Percentiles rank a stretch among this genome's conserved stretches.
Evolutionary conservation across 352 stramenopile genomes (phyloP).

Genomic region (Globisporangium radiosum): DNA sequence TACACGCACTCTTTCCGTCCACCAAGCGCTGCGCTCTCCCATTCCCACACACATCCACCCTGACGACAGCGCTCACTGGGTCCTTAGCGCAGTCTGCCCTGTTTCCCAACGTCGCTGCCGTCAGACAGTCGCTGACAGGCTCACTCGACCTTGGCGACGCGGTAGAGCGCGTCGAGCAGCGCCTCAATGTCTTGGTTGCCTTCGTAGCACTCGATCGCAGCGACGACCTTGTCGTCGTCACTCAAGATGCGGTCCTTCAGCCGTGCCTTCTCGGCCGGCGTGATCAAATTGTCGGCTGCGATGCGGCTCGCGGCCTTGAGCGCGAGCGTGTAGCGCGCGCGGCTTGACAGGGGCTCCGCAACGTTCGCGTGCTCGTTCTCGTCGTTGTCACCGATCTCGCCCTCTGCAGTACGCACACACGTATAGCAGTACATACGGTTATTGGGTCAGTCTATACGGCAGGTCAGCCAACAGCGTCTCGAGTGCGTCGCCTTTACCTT

Average conservation of each 20-base stretch:
- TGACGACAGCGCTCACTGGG: too few relatives aligned
- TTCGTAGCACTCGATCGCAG: conserved; percentile 78
- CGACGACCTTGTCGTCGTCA: conserved; percentile 70
- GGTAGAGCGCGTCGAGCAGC: conserved; percentile 80
- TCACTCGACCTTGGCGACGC: conserved; percentile 52
- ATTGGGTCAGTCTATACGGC: neutral
- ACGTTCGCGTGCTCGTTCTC: conserved; percentile 19
- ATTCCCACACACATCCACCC: too few relatives aligned
- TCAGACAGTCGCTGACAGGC: too few relatives aligned
- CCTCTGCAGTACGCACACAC: conserved; percentile 26
- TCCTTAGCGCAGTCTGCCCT: too few relatives aligned
- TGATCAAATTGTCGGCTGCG: conserved; percentile 78
- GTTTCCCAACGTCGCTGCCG: too few relatives aligned
- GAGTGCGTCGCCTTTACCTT: conserved; percentile 22
- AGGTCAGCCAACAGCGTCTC: neutral
- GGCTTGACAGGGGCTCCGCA: conserved; percentile 34
- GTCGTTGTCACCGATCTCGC: conserved; percentile 36
- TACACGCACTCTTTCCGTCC: too few relatives aligned
- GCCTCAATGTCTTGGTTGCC: conserved; percentile 78
- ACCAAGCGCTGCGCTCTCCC: too few relatives aligned
- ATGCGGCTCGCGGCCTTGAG: conserved; percentile 74
- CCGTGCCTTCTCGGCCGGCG: conserved; percentile 62
- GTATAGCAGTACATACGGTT: too few relatives aligned
- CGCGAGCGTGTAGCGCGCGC: conserved; percentile 71
- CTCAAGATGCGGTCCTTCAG: conserved; percentile 82